Percentiles rank a stretch among this genome's conserved stretches.
Conservation (phyloP, 2,329 filamentous ascomycete genomes). For the Ramichloridium luteum region DNA sequence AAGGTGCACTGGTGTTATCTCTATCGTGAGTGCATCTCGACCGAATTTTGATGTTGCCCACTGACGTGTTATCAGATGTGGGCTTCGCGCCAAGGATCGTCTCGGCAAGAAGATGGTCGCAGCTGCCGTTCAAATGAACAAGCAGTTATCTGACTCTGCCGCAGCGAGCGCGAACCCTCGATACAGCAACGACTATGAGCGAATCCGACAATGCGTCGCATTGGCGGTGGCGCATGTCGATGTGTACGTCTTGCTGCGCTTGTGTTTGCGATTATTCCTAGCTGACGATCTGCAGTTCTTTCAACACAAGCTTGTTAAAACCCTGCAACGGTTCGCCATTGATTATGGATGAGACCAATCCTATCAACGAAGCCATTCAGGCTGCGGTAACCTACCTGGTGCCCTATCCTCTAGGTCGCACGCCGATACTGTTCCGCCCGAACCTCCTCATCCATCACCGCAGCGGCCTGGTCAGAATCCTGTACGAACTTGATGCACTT, state of each 20-base stretch:
- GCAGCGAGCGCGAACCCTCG: too few relatives aligned
- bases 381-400: constrained; percentile 2
- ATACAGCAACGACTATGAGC: too few relatives aligned
- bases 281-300: too few relatives aligned
- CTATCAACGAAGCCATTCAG: constrained; percentile 2
- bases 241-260: too few relatives aligned
- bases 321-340: not conserved
- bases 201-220: too few relatives aligned
- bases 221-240: too few relatives aligned
- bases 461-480: constrained; percentile 3
- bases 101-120: not conserved
- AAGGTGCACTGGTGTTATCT: constrained; percentile 2
- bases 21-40: too few relatives aligned
- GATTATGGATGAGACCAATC: too few relatives aligned
- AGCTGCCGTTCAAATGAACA: constrained; percentile 1
- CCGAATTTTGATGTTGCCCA: too few relatives aligned
- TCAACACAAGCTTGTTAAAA: not conserved
- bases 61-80: too few relatives aligned
- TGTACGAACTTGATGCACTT: constrained; percentile 2
- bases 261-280: too few relatives aligned
- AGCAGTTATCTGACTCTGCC: too few relatives aligned
- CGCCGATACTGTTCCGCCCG: constrained; percentile 3
- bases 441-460: constrained; percentile 2
- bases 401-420: constrained; percentile 2
- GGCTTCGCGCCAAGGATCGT: not conserved